Conservation (phyloP, 305 asterid genomes). For the Solanum hybrid region DNA sequence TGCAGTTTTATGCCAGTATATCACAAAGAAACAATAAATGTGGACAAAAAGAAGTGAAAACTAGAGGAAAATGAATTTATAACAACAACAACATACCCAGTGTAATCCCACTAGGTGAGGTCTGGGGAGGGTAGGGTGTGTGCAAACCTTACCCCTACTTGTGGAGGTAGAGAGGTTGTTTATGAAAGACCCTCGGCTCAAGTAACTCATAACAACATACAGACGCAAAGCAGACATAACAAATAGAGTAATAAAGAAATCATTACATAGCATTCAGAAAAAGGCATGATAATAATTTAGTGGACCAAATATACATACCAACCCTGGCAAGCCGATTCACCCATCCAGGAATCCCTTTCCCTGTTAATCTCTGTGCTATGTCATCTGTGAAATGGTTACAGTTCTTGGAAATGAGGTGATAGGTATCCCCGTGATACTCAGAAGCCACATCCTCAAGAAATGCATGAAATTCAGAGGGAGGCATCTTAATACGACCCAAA, state of each 20-base stretch:
- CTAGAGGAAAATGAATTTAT: neutral
- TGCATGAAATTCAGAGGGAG: constrained; percentile 27
- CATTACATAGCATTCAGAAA: neutral
- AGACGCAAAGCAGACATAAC: neutral
- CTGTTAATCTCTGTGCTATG: constrained; percentile 29
- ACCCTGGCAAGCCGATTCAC: constrained; percentile 42
- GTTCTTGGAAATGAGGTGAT: constrained; percentile 45
- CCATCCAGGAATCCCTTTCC: constrained; percentile 50
- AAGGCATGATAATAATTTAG: neutral
- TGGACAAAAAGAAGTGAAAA: neutral
- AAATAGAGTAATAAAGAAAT: neutral
- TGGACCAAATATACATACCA: constrained; percentile 18
- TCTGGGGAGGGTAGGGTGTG: neutral
- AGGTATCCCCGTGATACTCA: constrained; percentile 46
- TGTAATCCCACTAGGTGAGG: neutral
- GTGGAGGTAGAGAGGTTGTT: neutral
- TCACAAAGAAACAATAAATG: neutral
- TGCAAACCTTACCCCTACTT: neutral
- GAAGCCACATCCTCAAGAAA: constrained; percentile 40
- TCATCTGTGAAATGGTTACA: constrained; percentile 52
- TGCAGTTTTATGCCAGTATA: neutral
- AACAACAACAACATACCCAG: neutral
- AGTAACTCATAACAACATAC: neutral
- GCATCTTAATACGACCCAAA: constrained; percentile 29
- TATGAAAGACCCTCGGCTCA: neutral